Conservation (phyloP, 495 filamentous ascomycete species). For the Neurospora tetraspora region DNA sequence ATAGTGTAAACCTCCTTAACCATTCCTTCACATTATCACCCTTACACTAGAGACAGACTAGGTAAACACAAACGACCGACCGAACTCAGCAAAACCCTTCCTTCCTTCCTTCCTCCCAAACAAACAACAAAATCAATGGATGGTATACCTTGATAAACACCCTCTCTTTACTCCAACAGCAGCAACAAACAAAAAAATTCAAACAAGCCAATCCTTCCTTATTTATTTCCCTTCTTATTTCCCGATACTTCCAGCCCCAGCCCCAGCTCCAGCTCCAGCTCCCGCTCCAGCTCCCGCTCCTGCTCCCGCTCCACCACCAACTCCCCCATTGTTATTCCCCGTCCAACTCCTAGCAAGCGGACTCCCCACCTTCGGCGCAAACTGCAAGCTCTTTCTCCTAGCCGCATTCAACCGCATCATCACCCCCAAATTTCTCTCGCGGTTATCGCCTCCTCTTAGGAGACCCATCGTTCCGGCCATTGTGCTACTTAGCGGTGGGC, state of each 20-base stretch:
- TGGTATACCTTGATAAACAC: background rate
- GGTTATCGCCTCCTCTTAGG: slow-evolving; percentile 8
- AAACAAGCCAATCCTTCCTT: background rate
- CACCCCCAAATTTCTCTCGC: slow-evolving; percentile 39
- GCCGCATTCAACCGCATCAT: slow-evolving; percentile 62
- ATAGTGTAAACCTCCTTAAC: background rate
- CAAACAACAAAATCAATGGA: background rate
- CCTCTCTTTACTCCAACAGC: background rate
- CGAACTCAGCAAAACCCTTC: background rate
- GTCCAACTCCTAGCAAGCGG: slow-evolving; percentile 50
- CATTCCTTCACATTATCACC: background rate
- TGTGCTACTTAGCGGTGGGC: background rate
- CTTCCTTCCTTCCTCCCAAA: background rate
- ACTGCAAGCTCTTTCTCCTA: slow-evolving; percentile 72
- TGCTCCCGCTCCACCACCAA: background rate
- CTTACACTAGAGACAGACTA: background rate
- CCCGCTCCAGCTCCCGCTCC: too few species aligned
- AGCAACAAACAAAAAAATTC: background rate
- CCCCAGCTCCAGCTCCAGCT: too few species aligned
- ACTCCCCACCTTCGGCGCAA: slow-evolving; percentile 68
- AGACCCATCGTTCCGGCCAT: slow-evolving; percentile 10
- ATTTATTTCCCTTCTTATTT: background rate
- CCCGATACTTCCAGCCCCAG: background rate
- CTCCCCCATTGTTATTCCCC: background rate
- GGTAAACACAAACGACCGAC: background rate